phyloP scores from a whole-genome alignment of 2,329 filamentous ascomycete genomes.

The Pseudogymnoascus sp. region DNA sequence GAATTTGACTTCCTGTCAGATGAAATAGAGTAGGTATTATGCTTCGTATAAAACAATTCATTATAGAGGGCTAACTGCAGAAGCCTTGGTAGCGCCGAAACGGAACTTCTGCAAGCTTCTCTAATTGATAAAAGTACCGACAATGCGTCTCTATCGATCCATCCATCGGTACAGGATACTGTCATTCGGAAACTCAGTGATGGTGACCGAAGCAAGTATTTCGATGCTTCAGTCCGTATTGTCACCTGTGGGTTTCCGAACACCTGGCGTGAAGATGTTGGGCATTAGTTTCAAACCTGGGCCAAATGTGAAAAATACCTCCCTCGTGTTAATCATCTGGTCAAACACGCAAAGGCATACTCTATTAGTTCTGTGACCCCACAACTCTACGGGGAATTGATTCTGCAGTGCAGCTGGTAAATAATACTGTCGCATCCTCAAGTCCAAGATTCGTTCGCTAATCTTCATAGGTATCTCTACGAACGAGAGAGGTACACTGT shows the following conservation, averaged over 20 bases:
- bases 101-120: slow-evolving; percentile 18
- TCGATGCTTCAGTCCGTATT: slow-evolving; percentile 20
- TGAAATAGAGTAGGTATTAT: slow-evolving; percentile 24
- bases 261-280: slow-evolving; percentile 21
- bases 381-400: slow-evolving; percentile 22
- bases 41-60: background rate
- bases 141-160: slow-evolving; percentile 18
- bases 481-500: slow-evolving; percentile 26
- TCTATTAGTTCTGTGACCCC: slow-evolving; percentile 11
- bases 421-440: background rate
- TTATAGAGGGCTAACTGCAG: background rate
- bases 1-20: slow-evolving; percentile 22
- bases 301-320: slow-evolving; percentile 25
- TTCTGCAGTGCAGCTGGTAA: slow-evolving; percentile 24
- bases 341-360: slow-evolving; percentile 18
- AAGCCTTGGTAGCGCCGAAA: slow-evolving; percentile 20
- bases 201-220: slow-evolving; percentile 16
- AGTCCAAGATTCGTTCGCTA: background rate
- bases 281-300: slow-evolving; percentile 25
- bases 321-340: slow-evolving; percentile 25
- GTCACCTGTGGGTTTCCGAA: slow-evolving; percentile 25
- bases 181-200: slow-evolving; percentile 15
- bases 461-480: slow-evolving; percentile 27
- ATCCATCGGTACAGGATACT: slow-evolving; percentile 22
- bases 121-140: slow-evolving; percentile 19